Conservation (phyloP, 73 alveolate genomes). For the Tetrahymena malaccensis region DNA sequence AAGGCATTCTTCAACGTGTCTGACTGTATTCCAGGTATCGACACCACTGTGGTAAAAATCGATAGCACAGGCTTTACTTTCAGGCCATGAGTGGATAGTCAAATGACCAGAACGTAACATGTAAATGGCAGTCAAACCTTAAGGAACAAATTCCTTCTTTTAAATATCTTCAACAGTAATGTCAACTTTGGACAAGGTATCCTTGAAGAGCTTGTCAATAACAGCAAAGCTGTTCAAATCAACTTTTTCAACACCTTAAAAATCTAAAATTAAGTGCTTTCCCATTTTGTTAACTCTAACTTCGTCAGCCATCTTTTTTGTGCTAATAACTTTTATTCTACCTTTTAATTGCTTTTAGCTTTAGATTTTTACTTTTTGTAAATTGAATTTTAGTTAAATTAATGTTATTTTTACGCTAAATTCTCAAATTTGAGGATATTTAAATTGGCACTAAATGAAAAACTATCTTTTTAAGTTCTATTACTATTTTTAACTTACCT, state of each 20-base stretch:
- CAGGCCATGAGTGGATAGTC: conserved; percentile 22
- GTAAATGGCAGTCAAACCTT: conserved; percentile 14
- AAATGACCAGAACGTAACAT: background rate
- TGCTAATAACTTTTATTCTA: background rate
- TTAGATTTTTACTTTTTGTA: background rate
- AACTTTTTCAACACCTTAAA: conserved; percentile 6
- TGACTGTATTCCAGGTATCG: background rate
- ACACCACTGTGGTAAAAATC: conserved; percentile 18
- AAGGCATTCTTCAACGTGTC: conserved; percentile 9
- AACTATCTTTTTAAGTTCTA: background rate
- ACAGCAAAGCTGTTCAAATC: background rate
- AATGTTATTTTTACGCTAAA: background rate
- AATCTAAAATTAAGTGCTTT: conserved; percentile 13
- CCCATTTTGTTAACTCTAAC: conserved; percentile 9
- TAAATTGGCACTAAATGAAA: background rate
- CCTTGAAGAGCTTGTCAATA: conserved; percentile 8
- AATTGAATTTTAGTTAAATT: background rate
- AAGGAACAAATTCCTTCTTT: conserved; percentile 1
- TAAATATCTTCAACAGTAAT: background rate
- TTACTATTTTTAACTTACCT: background rate
- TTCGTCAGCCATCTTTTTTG: background rate
- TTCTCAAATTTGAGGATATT: background rate
- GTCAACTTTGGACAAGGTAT: background rate
- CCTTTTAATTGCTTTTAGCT: background rate
- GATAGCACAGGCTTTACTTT: conserved; percentile 1